Evolutionary conservation across 805 yeast species (phyloP), one percentile per base, ranked within the genome.

Genomic region (Ogataea thermomethanolica): DNA sequence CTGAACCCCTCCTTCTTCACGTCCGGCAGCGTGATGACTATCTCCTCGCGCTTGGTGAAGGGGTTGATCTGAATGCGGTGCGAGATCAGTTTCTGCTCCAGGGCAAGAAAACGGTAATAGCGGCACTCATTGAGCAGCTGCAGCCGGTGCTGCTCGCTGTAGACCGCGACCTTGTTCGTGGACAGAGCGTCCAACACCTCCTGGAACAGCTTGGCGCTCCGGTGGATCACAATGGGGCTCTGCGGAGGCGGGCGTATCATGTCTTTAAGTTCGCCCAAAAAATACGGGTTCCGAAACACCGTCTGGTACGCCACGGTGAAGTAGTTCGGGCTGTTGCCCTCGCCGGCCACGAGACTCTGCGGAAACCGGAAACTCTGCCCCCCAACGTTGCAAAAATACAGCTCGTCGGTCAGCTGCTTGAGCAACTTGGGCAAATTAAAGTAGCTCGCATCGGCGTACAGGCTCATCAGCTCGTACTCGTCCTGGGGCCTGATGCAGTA

Each of bases 201-300:
- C 13, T 56, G 65, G 56, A 81, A 88, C 39, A 77, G 56, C 14
- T 53, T 58, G 0, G 82, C 72, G 2, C 81, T 73, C 45, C 88
- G 66, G 25, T 70, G 62, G 3, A 73, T 62, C 3, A 71, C 71
- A 1, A 71, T 67, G 0, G 85, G 84, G 8, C 76, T 71, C 42
- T 78, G 73, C 1, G 93, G 87, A 3, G 95, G 95, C 1, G 96
- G 96, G 27, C 96, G 64, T 3, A 84, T 61, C 50, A 81, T 60
- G 26, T 72, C 67, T 37, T 63, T 65, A 8, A 67, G 49, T 13
- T 67, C 65, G 17, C 73, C 68, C 1, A 55, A 40, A 4, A 50
- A 41, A 11, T 51, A 49, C 8, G 79, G 73, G 44, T 79, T 81
- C 3, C 66, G 57, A 43, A 77, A 66, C 14, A 80, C 57, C 1